phyloP scores from a whole-genome alignment of 352 stramenopile species.

The Elongisporangium undulatum region DNA sequence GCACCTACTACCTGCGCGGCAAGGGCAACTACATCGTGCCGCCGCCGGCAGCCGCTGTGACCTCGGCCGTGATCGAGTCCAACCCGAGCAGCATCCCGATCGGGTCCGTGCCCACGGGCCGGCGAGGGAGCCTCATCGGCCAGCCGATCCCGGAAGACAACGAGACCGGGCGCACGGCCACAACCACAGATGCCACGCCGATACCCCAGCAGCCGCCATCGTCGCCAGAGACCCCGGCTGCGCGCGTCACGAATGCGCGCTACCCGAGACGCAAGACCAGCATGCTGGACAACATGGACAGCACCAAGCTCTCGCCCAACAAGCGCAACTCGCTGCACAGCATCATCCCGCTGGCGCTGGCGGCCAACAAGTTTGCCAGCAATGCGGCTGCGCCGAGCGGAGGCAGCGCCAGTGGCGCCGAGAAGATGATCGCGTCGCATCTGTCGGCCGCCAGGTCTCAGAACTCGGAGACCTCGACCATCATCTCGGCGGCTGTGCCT shows the following conservation, averaged over 20 bases:
- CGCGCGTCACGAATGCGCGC: constrained; percentile 13
- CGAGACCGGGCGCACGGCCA: background rate
- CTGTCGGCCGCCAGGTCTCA: background rate
- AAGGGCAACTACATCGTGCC: constrained; percentile 57
- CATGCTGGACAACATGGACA: constrained; percentile 3
- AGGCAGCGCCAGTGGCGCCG: background rate
- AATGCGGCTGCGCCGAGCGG: background rate
- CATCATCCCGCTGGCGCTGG: background rate
- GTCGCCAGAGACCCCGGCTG: background rate
- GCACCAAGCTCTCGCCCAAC: background rate
- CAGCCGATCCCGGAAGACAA: constrained; percentile 20
- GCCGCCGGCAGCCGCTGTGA: constrained; percentile 17
- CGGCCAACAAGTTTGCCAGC: background rate
- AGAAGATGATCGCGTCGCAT: background rate
- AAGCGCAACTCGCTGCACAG: background rate
- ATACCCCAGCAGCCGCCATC: background rate
- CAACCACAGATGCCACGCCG: background rate
- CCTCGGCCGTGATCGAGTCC: constrained; percentile 1
- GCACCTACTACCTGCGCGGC: constrained; percentile 74
- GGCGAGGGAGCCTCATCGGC: constrained; percentile 5
- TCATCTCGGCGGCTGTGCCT: background rate
- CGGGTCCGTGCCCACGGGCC: background rate
- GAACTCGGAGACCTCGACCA: background rate
- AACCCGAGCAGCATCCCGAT: constrained; percentile 2
- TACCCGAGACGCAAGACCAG: constrained; percentile 7